Conservation (phyloP, 805 yeast genomes). For the Saccharomyces mikatae region DNA sequence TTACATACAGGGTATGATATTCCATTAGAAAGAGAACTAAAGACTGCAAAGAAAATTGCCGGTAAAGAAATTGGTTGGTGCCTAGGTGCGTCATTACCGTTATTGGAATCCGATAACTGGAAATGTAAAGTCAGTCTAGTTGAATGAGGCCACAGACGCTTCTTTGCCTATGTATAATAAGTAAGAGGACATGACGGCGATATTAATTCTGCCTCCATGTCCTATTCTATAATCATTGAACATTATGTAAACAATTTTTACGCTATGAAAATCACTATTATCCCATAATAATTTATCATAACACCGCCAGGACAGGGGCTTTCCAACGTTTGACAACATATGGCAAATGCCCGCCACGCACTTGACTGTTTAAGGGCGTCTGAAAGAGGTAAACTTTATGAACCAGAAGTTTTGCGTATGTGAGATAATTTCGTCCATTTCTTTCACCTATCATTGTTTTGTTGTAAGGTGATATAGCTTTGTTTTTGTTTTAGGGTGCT, state of each 20-base stretch:
- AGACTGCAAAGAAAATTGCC: conserved; percentile 83
- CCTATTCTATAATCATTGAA: background rate
- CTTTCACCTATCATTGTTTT: background rate
- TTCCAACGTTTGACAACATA: background rate
- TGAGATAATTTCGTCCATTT: background rate
- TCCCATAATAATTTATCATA: background rate
- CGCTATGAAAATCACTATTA: background rate
- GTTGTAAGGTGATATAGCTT: background rate
- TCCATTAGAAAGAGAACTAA: conserved; percentile 80
- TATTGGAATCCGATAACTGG: conserved; percentile 71
- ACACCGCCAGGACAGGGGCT: background rate
- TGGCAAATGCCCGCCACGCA: background rate
- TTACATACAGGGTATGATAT: conserved; percentile 96
- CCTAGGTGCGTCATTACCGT: conserved; percentile 91
- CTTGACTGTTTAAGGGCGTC: background rate
- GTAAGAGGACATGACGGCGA: conserved; percentile 2
- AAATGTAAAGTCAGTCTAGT: conserved; percentile 37
- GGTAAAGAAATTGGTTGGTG: conserved; percentile 97
- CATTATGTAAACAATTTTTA: background rate
- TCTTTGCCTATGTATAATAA: conserved; percentile 17
- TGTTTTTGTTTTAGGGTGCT: background rate
- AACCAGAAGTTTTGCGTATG: no score
- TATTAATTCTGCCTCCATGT: background rate
- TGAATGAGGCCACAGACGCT: background rate
- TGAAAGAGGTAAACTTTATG: background rate